These are phyloP conservation scores for Amanita exitialis DNA, from an alignment of 768 basidiomycete species.

Conservation along the genomic window DNA sequence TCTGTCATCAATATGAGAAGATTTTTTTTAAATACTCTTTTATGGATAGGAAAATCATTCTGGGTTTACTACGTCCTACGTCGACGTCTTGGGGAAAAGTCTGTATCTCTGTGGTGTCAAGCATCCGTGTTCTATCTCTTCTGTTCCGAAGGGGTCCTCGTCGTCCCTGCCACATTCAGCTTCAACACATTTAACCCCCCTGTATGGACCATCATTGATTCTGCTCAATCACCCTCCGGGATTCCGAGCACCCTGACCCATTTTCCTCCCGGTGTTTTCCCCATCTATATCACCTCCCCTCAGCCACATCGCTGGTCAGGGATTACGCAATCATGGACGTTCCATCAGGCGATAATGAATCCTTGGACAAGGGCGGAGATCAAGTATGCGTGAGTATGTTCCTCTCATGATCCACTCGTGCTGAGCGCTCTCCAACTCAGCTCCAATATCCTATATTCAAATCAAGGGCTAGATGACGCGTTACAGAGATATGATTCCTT, in stretches of 20 bases:
- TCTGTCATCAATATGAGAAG: constrained; percentile 1
- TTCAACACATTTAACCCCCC: background rate
- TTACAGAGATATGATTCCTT: background rate
- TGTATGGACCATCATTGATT: constrained; percentile 1
- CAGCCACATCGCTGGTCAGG: constrained; percentile 4
- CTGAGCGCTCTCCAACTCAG: background rate
- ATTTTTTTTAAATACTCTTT: background rate
- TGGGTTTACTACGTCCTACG: constrained; percentile 6
- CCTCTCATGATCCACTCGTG: background rate
- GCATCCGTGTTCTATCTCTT: constrained; percentile 4
- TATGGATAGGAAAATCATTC: constrained; percentile 3
- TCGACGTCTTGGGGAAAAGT: constrained; percentile 7
- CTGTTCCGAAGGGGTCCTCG: constrained; percentile 6
- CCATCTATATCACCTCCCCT: constrained; percentile 9
- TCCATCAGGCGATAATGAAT: constrained; percentile 7
- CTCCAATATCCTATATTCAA: background rate
- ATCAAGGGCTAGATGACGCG: background rate
- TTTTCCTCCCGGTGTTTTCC: constrained; percentile 1
- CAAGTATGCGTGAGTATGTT: constrained; percentile 1
- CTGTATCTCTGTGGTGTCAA: constrained; percentile 6
- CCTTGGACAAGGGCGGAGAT: constrained; percentile 9
- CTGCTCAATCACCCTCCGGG: background rate
- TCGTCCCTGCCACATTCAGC: constrained; percentile 1
- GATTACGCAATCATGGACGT: constrained; percentile 2
- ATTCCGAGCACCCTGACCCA: background rate